Evolutionary conservation across 805 yeast genomes (phyloP), one percentile per base, ranked within the genome.

Genomic region (Metschnikowia hibisci): DNA sequence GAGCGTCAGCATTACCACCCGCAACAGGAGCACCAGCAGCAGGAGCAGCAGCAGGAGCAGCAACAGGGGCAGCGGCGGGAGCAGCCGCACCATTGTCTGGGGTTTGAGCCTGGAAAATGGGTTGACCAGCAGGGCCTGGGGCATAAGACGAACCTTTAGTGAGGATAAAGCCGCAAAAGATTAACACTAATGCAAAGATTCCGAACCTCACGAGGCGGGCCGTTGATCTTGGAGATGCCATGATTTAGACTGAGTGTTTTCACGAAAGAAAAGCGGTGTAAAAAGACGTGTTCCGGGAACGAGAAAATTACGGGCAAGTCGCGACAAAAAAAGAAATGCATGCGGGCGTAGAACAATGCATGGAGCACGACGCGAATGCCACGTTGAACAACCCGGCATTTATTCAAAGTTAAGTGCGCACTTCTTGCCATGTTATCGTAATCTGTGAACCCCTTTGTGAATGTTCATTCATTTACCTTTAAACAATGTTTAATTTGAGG

Each of bases 171-270:
- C 77, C 78, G 52, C 77, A 73, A 32, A 71, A 59, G 32, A 74
- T 60, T 50, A 74, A 60, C 32, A 71, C 68, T 5, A 65, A 53
- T 27, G 77, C 77, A 52, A 74, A 73, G 39, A 74, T 63, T 23
- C 69, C 77, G 48, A 74, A 74, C 51, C 80, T 61, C 22, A 73
- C 59, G 44, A 74, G 53, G 45, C 80, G 66, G 47, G 78, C 75
- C 52, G 73, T 73, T 20, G 76, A 64, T 56, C 77, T 66, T 16
- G 75, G 46, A 14, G 55, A 46, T 34, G 56, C 54, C 56, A 52
- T 52, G 49, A 32, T 34, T 34, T 18, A 13, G 16, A n/a, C 4
- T 34, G 8, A 15, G 18, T 15, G 30, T 25, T 14, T 13, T 26
- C 13, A 10, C 3, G 38, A 8, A 34, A 34, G 38, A 34, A 34